These are phyloP conservation scores for Boletellus deceptivus DNA, from an alignment of 1,284 basidiomycete genomes.

Conservation along the genomic window DNA sequence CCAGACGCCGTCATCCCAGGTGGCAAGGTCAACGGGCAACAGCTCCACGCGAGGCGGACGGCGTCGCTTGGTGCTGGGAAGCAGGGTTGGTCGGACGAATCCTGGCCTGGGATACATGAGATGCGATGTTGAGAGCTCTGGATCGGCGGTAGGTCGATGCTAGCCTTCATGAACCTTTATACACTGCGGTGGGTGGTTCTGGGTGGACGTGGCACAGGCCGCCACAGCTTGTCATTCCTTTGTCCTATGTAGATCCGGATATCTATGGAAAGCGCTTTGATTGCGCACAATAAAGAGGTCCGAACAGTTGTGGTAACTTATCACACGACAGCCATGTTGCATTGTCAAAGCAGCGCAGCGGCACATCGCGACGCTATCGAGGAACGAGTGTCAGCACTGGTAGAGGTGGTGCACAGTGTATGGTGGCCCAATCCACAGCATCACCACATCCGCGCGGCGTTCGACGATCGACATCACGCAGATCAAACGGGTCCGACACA, in stretches of 20 bases:
- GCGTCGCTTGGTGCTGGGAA: neutral
- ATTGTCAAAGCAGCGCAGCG: neutral
- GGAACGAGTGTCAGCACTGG: neutral
- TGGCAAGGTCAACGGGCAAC: conserved; percentile 23
- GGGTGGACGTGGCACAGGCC: conserved; percentile 11
- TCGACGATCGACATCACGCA: neutral
- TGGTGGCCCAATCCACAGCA: neutral
- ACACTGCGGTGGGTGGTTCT: conserved; percentile 1
- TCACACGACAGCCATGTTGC: neutral
- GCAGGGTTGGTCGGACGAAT: neutral
- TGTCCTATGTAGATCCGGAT: conserved; percentile 17
- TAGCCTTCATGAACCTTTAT: conserved; percentile 19
- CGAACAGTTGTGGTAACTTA: too few species aligned
- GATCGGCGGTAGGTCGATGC: neutral
- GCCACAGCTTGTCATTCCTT: conserved; percentile 19
- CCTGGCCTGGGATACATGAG: neutral
- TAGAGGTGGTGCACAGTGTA: neutral
- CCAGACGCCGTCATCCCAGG: conserved; percentile 29
- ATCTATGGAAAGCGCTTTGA: conserved; percentile 13
- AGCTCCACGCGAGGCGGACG: conserved; percentile 10
- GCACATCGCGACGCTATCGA: neutral
- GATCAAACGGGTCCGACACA: neutral
- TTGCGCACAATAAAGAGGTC: conserved; percentile 14
- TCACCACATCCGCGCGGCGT: neutral
- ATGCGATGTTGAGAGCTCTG: neutral